A percentile compares a stretch with the other conserved stretches of the same genome.
These are phyloP conservation scores for Penicillium sp. DNA, from an alignment of 2,329 filamentous ascomycete species.

Conservation along the genomic window DNA sequence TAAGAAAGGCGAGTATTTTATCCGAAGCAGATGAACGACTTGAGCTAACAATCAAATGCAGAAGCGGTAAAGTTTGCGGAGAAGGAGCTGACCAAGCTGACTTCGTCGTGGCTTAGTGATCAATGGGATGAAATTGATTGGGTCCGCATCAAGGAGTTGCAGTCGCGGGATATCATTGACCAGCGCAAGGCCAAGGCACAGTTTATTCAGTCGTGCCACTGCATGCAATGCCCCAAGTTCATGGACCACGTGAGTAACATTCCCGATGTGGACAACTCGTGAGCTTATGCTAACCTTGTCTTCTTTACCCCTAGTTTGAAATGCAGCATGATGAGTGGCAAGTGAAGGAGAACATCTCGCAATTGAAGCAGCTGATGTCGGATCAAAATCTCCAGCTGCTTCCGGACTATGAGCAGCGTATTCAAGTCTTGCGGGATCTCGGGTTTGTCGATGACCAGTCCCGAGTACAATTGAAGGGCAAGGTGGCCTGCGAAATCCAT, in stretches of 20 bases:
- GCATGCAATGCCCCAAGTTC: slow-evolving; percentile 73
- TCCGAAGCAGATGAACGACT: slow-evolving; percentile 2
- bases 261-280: background rate
- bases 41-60: slow-evolving; percentile 22
- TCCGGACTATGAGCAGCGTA: slow-evolving; percentile 94
- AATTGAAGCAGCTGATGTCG: slow-evolving; percentile 84
- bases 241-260: slow-evolving; percentile 74
- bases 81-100: slow-evolving; percentile 68
- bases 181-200: slow-evolving; percentile 66
- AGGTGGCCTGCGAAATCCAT: slow-evolving; percentile 97
- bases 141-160: slow-evolving; percentile 76
- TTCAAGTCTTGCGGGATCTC: slow-evolving; percentile 87
- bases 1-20: slow-evolving; percentile 49
- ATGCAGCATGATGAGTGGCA: slow-evolving; percentile 98
- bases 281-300: background rate
- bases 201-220: slow-evolving; percentile 65
- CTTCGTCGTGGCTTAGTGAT: slow-evolving; percentile 70
- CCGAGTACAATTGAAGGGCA: slow-evolving; percentile 93
- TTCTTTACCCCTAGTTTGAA: slow-evolving; percentile 64
- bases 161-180: slow-evolving; percentile 75
- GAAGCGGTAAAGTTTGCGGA: slow-evolving; percentile 63
- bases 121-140: slow-evolving; percentile 86
- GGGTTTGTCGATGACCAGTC: slow-evolving; percentile 86
- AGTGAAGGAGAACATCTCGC: slow-evolving; percentile 88
- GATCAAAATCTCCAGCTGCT: slow-evolving; percentile 95